Percentiles rank a stretch among this genome's conserved stretches.
These are phyloP conservation scores for Nymphaea thermarum DNA, from an alignment of 164 flowering plant species.

Conservation along the genomic window DNA sequence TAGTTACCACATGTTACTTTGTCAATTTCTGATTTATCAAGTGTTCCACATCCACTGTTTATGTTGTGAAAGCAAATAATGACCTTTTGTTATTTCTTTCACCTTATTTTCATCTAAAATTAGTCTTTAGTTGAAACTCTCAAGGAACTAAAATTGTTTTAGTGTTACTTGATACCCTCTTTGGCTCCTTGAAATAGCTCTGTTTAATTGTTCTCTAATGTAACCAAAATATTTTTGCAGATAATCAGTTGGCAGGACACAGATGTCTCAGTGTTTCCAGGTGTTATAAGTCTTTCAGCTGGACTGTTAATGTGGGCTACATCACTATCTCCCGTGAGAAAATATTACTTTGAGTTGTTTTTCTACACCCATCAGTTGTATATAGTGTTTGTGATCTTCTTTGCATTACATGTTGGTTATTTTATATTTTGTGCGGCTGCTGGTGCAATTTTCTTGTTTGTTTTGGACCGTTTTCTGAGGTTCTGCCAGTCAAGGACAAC, in stretches of 20 bases:
- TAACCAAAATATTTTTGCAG: too few relatives aligned
- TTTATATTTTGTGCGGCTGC: conserved; percentile 55
- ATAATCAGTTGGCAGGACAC: conserved; percentile 38
- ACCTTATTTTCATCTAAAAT: too few relatives aligned
- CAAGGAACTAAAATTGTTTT: too few relatives aligned
- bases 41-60: too few relatives aligned
- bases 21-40: too few relatives aligned
- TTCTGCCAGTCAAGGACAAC: conserved; percentile 73
- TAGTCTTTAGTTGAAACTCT: too few relatives aligned
- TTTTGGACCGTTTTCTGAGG: conserved; percentile 81
- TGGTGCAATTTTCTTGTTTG: conserved; percentile 67
- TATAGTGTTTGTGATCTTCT: conserved; percentile 56
- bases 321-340: conserved; percentile 62
- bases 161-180: too few relatives aligned
- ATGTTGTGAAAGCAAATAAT: too few relatives aligned
- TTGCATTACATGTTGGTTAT: conserved; percentile 88
- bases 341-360: conserved; percentile 62
- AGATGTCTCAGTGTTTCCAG: conserved; percentile 63
- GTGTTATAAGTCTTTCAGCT: conserved; percentile 68
- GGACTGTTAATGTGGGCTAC: conserved; percentile 92
- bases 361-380: conserved; percentile 93
- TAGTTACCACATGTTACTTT: too few relatives aligned
- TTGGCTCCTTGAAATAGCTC: too few relatives aligned
- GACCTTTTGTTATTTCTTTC: too few relatives aligned
- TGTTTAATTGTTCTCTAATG: too few relatives aligned